Evolutionary conservation across 1,284 basidiomycete genomes (phyloP).

Genomic region (Puccinia horiana): DNA sequence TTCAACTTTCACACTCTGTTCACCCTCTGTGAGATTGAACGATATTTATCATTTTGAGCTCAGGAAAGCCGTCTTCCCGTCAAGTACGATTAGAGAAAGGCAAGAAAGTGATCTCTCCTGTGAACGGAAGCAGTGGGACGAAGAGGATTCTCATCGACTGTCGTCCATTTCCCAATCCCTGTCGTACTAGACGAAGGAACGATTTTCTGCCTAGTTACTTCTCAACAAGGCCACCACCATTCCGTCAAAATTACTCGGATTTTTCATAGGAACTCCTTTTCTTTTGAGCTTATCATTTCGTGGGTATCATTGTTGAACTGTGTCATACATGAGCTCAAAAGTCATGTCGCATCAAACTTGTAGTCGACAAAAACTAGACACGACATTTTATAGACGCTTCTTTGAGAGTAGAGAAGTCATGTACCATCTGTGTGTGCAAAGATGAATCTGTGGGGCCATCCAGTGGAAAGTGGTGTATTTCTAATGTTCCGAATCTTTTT

Average conservation of each 20-base stretch:
- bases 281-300: no score
- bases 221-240: background rate
- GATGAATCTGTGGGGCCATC: no score
- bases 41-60: background rate
- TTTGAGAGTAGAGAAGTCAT: no score
- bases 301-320: no score
- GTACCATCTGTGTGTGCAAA: no score
- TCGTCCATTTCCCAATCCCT: background rate
- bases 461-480: no score
- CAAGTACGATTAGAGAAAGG: background rate
- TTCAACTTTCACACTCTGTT: background rate
- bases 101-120: background rate
- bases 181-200: slow-evolving; percentile 2
- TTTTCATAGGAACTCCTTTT: background rate
- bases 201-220: slow-evolving; percentile 21
- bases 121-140: background rate
- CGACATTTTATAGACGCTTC: no score
- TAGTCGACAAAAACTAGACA: no score
- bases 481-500: no score
- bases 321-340: background rate
- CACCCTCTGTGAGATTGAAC: background rate
- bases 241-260: background rate
- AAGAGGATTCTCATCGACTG: background rate
- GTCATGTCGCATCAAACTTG: no score
- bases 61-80: background rate